These are phyloP conservation scores for Hericium erinaceus DNA, from an alignment of 768 basidiomycete species.

Conservation along the genomic window DNA sequence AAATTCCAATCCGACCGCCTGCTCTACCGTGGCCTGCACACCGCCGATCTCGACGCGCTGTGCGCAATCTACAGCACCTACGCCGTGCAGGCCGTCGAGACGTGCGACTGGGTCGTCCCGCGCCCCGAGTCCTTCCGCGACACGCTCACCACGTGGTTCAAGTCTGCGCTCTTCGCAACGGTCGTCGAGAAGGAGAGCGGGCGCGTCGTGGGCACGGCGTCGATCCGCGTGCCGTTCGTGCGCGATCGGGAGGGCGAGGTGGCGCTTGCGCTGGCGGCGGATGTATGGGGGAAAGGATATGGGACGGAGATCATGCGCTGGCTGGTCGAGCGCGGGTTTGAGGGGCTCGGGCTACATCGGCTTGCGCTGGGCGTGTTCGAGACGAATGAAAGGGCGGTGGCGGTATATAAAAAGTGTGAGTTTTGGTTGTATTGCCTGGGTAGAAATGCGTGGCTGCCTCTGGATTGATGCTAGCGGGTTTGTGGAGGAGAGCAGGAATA, in stretches of 20 bases:
- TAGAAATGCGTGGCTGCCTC: no score
- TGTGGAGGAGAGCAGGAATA: neutral
- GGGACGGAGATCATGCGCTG: neutral
- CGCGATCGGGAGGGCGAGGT: neutral
- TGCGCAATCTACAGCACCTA: neutral
- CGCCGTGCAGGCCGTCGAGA: neutral
- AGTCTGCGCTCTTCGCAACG: neutral
- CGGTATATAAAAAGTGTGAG: neutral
- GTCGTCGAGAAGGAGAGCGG: neutral
- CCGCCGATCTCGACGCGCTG: neutral
- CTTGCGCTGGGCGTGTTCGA: neutral
- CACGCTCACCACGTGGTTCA: neutral
- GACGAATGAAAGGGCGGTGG: neutral
- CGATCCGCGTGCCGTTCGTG: neutral
- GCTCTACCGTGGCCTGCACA: neutral
- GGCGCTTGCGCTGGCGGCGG: neutral
- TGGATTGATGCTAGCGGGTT: neutral
- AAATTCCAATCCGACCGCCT: neutral
- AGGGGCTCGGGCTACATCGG: neutral
- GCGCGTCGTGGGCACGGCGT: neutral
- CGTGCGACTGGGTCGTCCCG: neutral
- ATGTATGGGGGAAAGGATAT: neutral
- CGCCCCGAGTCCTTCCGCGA: neutral
- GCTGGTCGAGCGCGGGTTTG: neutral
- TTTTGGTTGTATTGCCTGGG: neutral